These are phyloP conservation scores for Cercospora sesami DNA, from an alignment of 2,329 filamentous ascomycete genomes.

Conservation along the genomic window DNA sequence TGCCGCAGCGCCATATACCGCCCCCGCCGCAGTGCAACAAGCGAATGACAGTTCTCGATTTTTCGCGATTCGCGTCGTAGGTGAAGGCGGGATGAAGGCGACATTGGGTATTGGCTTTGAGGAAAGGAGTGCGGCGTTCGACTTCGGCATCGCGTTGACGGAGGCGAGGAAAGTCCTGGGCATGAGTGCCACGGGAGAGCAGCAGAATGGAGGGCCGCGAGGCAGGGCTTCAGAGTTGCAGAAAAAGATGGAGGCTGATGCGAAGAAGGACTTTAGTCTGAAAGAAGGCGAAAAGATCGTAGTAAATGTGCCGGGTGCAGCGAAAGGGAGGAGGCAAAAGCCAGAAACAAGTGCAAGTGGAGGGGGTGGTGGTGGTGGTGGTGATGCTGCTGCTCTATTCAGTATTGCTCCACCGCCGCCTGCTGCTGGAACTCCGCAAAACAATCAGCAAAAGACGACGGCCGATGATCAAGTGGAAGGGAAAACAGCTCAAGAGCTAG, in stretches of 20 bases:
- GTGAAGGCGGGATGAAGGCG: conserved; percentile 72
- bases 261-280: conserved; percentile 74
- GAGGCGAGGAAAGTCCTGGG: conserved; percentile 72
- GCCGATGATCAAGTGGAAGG: conserved; percentile 57
- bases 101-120: conserved; percentile 83
- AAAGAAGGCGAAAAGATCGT: conserved; percentile 90
- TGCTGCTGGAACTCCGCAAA: conserved; percentile 45
- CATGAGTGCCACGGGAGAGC: conserved; percentile 42
- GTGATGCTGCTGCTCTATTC: conserved; percentile 57
- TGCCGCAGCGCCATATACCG: conserved; percentile 77
- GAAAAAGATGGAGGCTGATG: conserved; percentile 49
- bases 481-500: conserved; percentile 60
- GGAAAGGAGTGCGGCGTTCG: conserved; percentile 80
- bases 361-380: conserved; percentile 43
- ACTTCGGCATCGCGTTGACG: conserved; percentile 78
- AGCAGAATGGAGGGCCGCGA: conserved; percentile 46
- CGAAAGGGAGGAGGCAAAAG: conserved; percentile 44
- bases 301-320: conserved; percentile 66
- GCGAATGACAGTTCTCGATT: conserved; percentile 78
- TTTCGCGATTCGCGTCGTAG: conserved; percentile 79
- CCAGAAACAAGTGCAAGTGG: conserved; percentile 38
- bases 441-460: conserved; percentile 55
- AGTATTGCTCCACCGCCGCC: conserved; percentile 75
- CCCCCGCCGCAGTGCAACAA: conserved; percentile 67
- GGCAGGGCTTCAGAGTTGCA: conserved; percentile 35